Base-by-base conservation (phyloP, 129 eudicot genomes). In the Pulicaria dysenterica region DNA sequence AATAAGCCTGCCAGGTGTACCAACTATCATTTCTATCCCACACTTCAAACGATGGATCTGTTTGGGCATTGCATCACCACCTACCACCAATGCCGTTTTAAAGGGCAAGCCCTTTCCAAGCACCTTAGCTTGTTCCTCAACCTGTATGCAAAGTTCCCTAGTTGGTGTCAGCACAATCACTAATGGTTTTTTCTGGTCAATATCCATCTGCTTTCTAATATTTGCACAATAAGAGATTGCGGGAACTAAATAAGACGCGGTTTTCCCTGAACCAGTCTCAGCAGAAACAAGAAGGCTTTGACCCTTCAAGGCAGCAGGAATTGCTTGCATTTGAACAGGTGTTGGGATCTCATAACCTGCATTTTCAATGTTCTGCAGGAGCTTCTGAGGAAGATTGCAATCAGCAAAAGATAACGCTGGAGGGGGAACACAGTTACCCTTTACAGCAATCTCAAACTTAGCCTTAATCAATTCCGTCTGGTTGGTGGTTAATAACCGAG, bases 261-360 rank as follows among this genome's bases (percentile, higher is more conserved):
- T 90, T 83, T 95, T 95, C 31, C 99, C 99, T 0, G 97, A 95
- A 57, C 99, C 99, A 39, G 99, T 90, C 82, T 90, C 93, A 16
- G 99, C 96, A 8, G 99, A 90, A 64, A 85, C 96, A 5, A 95
- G 96, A 80, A 91, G 72, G 80, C 85, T 91, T 67, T 85, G 90
- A 34, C 95, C 85, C 6, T 24, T 70, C 69, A 95, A 73, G 9
- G 96, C 97, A 77, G 90, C 80, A 49, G 99, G 99, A 68, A 95
- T 86, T 16, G 97, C 97, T 68, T 90, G 99, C 97, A 95, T 95
- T 78, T 95, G 96, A 46, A 95, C 97, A 37, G 97, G 99, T 1
- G 97, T 95, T 14, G 95, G 99, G 81, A 90, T 89, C 79, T 90
- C 97, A 74, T 76, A 95, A 6, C 99, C 97, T 9, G 84, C 81